Percentiles rank a stretch among this genome's conserved stretches.
phyloP scores from a whole-genome alignment of 495 filamentous ascomycete genomes.

The Penicillium parvum region DNA sequence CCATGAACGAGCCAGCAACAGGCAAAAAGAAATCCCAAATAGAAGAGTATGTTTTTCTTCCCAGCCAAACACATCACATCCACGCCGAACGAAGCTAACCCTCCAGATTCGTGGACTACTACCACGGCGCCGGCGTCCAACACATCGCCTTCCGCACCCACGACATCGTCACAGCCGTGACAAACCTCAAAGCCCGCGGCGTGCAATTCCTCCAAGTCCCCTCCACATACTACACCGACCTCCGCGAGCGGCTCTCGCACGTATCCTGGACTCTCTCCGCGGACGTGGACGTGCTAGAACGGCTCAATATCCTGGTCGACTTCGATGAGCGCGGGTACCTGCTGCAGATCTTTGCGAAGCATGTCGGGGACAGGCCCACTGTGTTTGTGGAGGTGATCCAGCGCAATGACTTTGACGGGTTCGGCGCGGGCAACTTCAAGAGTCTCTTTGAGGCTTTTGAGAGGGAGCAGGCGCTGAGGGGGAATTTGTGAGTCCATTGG shows the following conservation, averaged over 20 bases:
- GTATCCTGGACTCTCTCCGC: conserved; percentile 50
- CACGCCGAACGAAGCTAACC: background rate
- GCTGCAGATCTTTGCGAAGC: conserved; percentile 77
- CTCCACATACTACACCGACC: conserved; percentile 63
- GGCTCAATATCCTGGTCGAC: conserved; percentile 73
- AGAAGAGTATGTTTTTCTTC: conserved; percentile 54
- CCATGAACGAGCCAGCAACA: conserved; percentile 80
- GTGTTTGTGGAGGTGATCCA: conserved; percentile 87
- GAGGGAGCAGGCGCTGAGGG: conserved; percentile 59
- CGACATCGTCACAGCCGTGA: conserved; percentile 64
- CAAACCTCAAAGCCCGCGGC: conserved; percentile 59
- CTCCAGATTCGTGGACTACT: conserved; percentile 60
- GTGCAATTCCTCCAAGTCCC: conserved; percentile 78
- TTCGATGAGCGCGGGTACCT: conserved; percentile 81
- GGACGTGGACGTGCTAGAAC: conserved; percentile 61
- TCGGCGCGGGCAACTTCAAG: conserved; percentile 86
- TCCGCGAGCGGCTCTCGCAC: conserved; percentile 53
- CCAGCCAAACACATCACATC: background rate
- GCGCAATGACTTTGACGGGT: conserved; percentile 71
- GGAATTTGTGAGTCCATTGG: conserved; percentile 15
- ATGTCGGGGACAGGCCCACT: conserved; percentile 76
- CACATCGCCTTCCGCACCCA: conserved; percentile 74
- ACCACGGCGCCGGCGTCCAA: conserved; percentile 72
- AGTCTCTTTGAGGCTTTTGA: conserved; percentile 83
- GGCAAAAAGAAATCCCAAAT: conserved; percentile 77